Conservation (phyloP, 2,329 filamentous ascomycete genomes). For the Neonectria neomacrospora region DNA sequence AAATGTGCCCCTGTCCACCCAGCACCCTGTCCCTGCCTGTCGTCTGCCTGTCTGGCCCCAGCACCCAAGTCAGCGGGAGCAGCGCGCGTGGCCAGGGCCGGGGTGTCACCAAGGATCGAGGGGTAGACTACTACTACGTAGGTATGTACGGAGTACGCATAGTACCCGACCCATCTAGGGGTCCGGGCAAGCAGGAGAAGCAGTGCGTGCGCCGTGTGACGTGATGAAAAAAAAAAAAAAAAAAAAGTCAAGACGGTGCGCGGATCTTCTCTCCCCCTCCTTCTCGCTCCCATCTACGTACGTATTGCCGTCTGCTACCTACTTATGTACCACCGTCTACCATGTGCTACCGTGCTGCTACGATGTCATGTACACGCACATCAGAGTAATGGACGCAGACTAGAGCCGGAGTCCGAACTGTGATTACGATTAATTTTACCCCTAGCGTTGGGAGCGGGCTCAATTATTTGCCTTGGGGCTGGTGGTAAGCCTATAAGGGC, state of each 20-base stretch:
- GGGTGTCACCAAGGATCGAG: too few relatives aligned
- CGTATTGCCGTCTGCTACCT: too few relatives aligned
- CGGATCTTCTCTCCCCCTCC: too few relatives aligned
- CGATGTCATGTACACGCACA: neutral
- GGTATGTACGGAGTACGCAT: too few relatives aligned
- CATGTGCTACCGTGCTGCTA: too few relatives aligned
- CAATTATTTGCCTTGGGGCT: conserved; percentile 18
- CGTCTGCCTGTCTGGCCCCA: neutral
- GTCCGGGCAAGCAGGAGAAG: neutral
- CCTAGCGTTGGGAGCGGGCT: conserved; percentile 23
- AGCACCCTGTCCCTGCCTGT: neutral
- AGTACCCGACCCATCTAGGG: too few relatives aligned
- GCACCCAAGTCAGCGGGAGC: neutral
- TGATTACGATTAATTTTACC: conserved; percentile 17
- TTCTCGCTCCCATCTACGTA: too few relatives aligned
- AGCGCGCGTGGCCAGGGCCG: neutral
- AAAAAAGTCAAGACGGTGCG: too few relatives aligned
- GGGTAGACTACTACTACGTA: too few relatives aligned
- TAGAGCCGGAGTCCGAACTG: conserved; percentile 18
- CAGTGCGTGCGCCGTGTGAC: neutral
- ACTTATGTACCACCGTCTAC: too few relatives aligned
- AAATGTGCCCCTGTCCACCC: too few relatives aligned
- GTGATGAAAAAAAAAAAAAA: neutral
- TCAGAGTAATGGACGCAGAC: conserved; percentile 14
- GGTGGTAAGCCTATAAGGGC: neutral